Conservation (phyloP, 495 filamentous ascomycete species). For the Lophiostoma macrostomum region DNA sequence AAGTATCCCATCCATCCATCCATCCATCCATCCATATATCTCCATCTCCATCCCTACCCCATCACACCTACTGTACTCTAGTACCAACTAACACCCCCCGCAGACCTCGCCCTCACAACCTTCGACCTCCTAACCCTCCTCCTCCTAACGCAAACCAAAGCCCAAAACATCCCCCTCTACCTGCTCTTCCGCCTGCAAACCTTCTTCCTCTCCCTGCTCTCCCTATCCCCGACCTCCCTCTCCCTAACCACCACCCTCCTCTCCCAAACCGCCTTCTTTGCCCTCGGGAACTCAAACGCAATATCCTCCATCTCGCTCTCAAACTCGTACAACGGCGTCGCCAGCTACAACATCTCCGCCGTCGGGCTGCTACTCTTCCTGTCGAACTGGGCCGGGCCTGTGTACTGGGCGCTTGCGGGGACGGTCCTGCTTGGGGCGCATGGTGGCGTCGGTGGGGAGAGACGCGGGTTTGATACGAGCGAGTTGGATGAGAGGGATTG, state of each 20-base stretch:
- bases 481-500: slow-evolving; percentile 17
- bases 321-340: slow-evolving; percentile 47
- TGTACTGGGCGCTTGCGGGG: slow-evolving; percentile 75
- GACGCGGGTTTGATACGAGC: not conserved
- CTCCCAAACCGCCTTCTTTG: slow-evolving; percentile 68
- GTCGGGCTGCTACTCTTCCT: slow-evolving; percentile 78
- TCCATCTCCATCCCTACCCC: not conserved
- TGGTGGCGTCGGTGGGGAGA: slow-evolving; percentile 6
- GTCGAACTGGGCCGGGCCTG: slow-evolving; percentile 85
- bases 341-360: slow-evolving; percentile 55
- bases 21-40: too few species aligned
- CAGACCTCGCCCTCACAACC: slow-evolving; percentile 41
- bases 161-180: slow-evolving; percentile 80
- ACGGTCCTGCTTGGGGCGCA: slow-evolving; percentile 48
- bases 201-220: slow-evolving; percentile 45
- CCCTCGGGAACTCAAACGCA: slow-evolving; percentile 86
- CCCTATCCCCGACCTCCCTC: slow-evolving; percentile 21
- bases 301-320: slow-evolving; percentile 71
- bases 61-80: too few species aligned
- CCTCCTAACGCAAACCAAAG: slow-evolving; percentile 79
- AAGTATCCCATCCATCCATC: too few species aligned
- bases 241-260: slow-evolving; percentile 37
- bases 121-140: slow-evolving; percentile 74
- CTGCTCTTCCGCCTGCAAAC: slow-evolving; percentile 64
- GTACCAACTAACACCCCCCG: slow-evolving; percentile 36